Evolutionary conservation across 106 monocot species (phyloP).

Genomic region (Dactylorhiza incarnata): DNA sequence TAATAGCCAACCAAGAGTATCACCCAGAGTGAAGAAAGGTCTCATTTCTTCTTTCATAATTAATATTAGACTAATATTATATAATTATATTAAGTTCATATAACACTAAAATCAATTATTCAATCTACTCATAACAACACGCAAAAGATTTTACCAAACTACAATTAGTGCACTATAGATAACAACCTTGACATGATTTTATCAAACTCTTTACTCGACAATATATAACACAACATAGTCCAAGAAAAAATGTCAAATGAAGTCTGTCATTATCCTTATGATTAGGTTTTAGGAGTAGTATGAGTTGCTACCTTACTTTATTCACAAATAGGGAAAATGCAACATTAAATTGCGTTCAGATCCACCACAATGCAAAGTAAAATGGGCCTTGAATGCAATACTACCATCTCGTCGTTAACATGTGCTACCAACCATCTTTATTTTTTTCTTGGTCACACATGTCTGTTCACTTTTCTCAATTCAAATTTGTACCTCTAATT

Average conservation of each 20-base stretch:
- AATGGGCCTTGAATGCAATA: neutral
- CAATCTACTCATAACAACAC: too few relatives aligned
- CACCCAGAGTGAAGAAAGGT: too few relatives aligned
- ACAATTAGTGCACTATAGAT: too few relatives aligned
- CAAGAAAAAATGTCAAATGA: neutral
- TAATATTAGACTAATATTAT: too few relatives aligned
- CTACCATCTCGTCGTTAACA: neutral
- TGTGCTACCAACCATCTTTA: neutral
- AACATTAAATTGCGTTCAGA: neutral
- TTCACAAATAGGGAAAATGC: neutral
- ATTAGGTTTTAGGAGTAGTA: neutral
- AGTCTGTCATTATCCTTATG: neutral
- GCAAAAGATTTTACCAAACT: too few relatives aligned
- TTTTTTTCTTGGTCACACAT: neutral
- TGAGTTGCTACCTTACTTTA: neutral
- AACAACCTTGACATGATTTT: too few relatives aligned
- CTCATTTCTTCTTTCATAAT: too few relatives aligned
- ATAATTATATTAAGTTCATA: too few relatives aligned
- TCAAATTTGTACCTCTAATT: neutral
- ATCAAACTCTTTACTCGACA: too few relatives aligned
- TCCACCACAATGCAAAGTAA: neutral
- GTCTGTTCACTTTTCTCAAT: neutral
- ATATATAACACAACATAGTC: too few relatives aligned
- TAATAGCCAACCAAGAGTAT: too few relatives aligned
- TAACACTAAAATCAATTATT: too few relatives aligned